A percentile compares a stretch with the other conserved stretches of the same genome.
Conservation (phyloP, 306 rosid genomes). For the Gastrolobium bilobum region DNA sequence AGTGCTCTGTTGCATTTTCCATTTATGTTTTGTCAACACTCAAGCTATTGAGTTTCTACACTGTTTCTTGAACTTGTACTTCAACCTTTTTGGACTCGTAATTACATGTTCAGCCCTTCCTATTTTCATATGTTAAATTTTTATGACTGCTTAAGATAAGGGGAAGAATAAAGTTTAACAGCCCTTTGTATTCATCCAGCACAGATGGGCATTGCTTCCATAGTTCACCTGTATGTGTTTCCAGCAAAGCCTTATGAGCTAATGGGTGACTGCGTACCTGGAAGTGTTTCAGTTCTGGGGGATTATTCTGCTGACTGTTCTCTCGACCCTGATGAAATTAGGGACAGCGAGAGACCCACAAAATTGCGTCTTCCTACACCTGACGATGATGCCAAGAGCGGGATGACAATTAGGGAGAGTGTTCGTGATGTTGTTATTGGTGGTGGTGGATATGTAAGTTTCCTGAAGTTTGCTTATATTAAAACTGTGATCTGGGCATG, state of each 20-base stretch:
- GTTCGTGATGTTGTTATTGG: conserved; percentile 94
- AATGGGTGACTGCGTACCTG: conserved; percentile 88
- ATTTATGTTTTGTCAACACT: conserved; percentile 42
- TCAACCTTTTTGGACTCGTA: conserved; percentile 41
- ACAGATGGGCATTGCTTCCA: conserved; percentile 98
- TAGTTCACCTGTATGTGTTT: conserved; percentile 95
- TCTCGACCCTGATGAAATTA: conserved; percentile 96
- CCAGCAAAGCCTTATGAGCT: conserved; percentile 95
- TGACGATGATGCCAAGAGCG: conserved; percentile 71
- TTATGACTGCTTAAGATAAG: conserved; percentile 50
- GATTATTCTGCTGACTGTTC: conserved; percentile 96
- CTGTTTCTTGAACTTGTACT: conserved; percentile 47
- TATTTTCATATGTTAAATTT: conserved; percentile 48
- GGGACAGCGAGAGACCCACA: conserved; percentile 98
- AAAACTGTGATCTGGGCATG: conserved; percentile 37
- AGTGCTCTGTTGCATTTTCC: conserved; percentile 43
- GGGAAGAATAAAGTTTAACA: conserved; percentile 63
- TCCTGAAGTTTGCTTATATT: conserved; percentile 30
- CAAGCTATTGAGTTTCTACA: conserved; percentile 41
- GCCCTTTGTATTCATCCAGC: conserved; percentile 69
- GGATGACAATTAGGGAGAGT: conserved; percentile 96
- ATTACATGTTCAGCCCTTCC: conserved; percentile 38
- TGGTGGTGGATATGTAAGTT: conserved; percentile 93
- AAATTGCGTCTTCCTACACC: conserved; percentile 94
- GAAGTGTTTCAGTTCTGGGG: conserved; percentile 94